phyloP scores from a whole-genome alignment of 2,329 filamentous ascomycete species.

The Dendrostoma leiphaemia region DNA sequence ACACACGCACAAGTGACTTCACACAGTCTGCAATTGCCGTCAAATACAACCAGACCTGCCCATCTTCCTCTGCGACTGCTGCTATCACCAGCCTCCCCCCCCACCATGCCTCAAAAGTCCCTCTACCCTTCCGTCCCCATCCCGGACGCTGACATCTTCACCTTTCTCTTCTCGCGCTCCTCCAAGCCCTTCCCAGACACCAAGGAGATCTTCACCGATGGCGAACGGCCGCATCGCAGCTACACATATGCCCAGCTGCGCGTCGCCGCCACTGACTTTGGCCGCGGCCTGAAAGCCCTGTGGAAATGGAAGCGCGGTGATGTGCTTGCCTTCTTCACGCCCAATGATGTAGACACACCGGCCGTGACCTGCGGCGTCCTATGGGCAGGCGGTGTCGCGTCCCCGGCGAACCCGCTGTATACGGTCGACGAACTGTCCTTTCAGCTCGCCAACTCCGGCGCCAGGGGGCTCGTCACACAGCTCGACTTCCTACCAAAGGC shows the following conservation, averaged over 20 bases:
- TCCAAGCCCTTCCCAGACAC: slow-evolving; percentile 66
- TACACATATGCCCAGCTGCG: slow-evolving; percentile 73
- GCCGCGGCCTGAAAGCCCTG: slow-evolving; percentile 69
- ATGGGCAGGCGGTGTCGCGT: slow-evolving; percentile 80
- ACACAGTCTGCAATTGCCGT: no score
- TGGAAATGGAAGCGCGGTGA: slow-evolving; percentile 83
- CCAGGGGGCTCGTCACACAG: slow-evolving; percentile 76
- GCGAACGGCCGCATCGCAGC: slow-evolving; percentile 56
- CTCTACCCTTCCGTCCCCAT: slow-evolving; percentile 64
- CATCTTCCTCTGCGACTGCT: no score
- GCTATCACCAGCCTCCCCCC: no score
- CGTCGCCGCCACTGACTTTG: slow-evolving; percentile 69
- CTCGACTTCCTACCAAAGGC: slow-evolving; percentile 62
- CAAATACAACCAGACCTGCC: no score
- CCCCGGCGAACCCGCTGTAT: slow-evolving; percentile 87
- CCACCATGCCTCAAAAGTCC: slow-evolving; percentile 69
- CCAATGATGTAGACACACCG: slow-evolving; percentile 83
- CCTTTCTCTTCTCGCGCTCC: slow-evolving; percentile 70
- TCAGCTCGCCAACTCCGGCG: slow-evolving; percentile 76
- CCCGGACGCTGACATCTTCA: slow-evolving; percentile 76
- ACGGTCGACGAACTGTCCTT: slow-evolving; percentile 80
- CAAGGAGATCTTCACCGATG: slow-evolving; percentile 79
- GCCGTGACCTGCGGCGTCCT: slow-evolving; percentile 73
- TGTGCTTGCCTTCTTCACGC: slow-evolving; percentile 77
- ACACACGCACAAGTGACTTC: no score